Evolutionary conservation across 768 basidiomycete species (phyloP).

Genomic region (Neoboletus subvelutipes): DNA sequence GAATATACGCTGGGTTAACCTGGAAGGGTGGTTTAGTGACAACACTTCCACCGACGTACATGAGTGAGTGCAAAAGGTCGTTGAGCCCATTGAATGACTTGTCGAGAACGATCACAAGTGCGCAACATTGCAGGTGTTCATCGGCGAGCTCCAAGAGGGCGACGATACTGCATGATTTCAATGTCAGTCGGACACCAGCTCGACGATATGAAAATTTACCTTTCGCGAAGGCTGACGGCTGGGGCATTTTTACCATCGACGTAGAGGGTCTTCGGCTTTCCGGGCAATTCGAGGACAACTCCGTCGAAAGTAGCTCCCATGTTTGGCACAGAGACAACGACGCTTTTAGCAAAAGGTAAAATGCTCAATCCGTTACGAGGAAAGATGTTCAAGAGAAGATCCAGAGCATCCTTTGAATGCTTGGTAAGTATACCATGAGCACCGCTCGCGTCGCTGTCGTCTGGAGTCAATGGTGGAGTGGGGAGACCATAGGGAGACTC

Average conservation of each 20-base stretch:
- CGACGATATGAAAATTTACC: constrained; percentile 42
- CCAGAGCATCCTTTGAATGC: constrained; percentile 63
- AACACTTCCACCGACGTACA: constrained; percentile 89
- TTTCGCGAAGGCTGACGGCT: constrained; percentile 77
- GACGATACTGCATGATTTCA: constrained; percentile 59
- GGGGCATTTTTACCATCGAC: constrained; percentile 83
- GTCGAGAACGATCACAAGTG: constrained; percentile 79
- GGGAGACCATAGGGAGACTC: constrained; percentile 43
- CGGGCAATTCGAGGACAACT: constrained; percentile 72
- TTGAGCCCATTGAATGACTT: constrained; percentile 68
- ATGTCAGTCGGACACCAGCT: constrained; percentile 3
- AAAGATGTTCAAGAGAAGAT: constrained; percentile 77
- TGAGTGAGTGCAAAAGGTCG: constrained; percentile 80
- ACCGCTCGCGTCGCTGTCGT: constrained; percentile 50
- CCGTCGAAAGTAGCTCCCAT: constrained; percentile 73
- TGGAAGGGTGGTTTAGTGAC: constrained; percentile 79
- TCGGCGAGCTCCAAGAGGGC: constrained; percentile 86
- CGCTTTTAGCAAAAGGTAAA: constrained; percentile 71
- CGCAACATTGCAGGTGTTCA: constrained; percentile 74
- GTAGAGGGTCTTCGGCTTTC: constrained; percentile 72
- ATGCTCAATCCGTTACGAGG: constrained; percentile 67
- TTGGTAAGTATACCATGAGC: constrained; percentile 43
- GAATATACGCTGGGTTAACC: constrained; percentile 73
- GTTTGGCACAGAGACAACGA: constrained; percentile 68
- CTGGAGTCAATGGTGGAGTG: constrained; percentile 82